A percentile compares a stretch with the other conserved stretches of the same genome.
Evolutionary conservation across 768 basidiomycete species (phyloP).

Genomic region (Asterophora lycoperdoides): DNA sequence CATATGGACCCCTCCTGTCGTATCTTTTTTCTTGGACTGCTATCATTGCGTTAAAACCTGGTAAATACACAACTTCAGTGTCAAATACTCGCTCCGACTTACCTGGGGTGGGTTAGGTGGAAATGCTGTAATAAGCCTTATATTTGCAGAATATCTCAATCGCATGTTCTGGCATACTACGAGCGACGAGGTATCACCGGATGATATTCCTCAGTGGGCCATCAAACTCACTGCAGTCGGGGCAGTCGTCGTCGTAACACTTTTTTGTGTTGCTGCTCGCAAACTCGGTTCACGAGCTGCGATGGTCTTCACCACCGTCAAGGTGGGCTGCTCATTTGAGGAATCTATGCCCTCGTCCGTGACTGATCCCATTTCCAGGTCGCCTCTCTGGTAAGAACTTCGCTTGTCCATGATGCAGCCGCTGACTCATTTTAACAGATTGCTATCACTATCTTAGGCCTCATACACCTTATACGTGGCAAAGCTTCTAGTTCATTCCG

Average conservation of each 20-base stretch:
- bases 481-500: slow-evolving; percentile 64
- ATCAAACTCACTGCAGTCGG: slow-evolving; percentile 81
- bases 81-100: background rate
- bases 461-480: slow-evolving; percentile 72
- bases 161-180: slow-evolving; percentile 79
- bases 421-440: slow-evolving; percentile 35
- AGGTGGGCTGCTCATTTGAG: slow-evolving; percentile 41
- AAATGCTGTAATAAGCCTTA: slow-evolving; percentile 83
- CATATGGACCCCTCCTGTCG: slow-evolving; percentile 81
- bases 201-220: slow-evolving; percentile 84
- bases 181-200: slow-evolving; percentile 66
- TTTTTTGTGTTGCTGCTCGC: slow-evolving; percentile 74
- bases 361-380: slow-evolving; percentile 36
- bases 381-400: slow-evolving; percentile 53
- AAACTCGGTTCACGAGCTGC: slow-evolving; percentile 78
- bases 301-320: slow-evolving; percentile 84
- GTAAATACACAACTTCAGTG: slow-evolving; percentile 29
- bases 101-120: slow-evolving; percentile 38
- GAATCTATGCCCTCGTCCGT: background rate
- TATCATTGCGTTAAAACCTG: slow-evolving; percentile 83
- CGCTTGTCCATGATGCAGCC: background rate
- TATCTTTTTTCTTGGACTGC: slow-evolving; percentile 96
- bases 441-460: slow-evolving; percentile 71
- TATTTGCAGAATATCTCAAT: slow-evolving; percentile 90
- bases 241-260: slow-evolving; percentile 67